Evolutionary conservation across 2,329 filamentous ascomycete species (phyloP).

Genomic region (Purpureocillium takamizusanense): DNA sequence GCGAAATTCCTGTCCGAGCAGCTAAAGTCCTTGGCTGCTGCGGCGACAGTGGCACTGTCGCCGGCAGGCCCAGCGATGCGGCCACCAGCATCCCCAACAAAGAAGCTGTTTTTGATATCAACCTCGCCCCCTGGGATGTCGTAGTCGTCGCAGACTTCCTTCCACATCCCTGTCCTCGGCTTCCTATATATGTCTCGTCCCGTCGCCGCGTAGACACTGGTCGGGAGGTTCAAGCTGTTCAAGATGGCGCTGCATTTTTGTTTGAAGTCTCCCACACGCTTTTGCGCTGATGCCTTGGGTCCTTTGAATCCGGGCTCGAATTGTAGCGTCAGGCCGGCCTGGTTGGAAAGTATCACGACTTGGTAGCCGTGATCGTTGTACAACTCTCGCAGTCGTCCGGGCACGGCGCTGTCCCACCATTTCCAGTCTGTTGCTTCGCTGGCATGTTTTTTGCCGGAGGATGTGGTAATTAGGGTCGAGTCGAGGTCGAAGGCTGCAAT

Average conservation of each 20-base stretch:
- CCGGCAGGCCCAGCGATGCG: constrained; percentile 32
- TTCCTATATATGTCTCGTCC: constrained; percentile 76
- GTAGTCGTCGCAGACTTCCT: constrained; percentile 48
- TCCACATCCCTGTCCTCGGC: constrained; percentile 85
- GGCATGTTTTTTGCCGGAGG: constrained; percentile 72
- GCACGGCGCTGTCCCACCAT: constrained; percentile 78
- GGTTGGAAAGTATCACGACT: constrained; percentile 79
- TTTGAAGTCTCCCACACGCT: constrained; percentile 73
- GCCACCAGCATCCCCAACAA: constrained; percentile 80
- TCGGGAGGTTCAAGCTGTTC: constrained; percentile 62
- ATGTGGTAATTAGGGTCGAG: constrained; percentile 73
- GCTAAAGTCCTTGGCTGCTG: constrained; percentile 48
- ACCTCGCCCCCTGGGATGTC: constrained; percentile 47
- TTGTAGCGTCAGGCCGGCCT: constrained; percentile 71
- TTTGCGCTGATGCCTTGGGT: constrained; percentile 49
- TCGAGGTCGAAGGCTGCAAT: constrained; percentile 73
- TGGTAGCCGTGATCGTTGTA: constrained; percentile 61
- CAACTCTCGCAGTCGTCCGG: constrained; percentile 55
- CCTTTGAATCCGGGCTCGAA: constrained; percentile 57
- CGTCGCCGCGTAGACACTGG: constrained; percentile 80
- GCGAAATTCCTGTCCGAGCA: constrained; percentile 73
- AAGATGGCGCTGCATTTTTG: constrained; percentile 65
- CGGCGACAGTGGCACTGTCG: constrained; percentile 11
- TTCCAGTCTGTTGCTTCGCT: constrained; percentile 74
- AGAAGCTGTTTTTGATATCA: constrained; percentile 66